Evolutionary conservation across 176 grass and related monocot genomes (phyloP), one percentile per base, ranked within the genome.

Genomic region (Musa itinerans): DNA sequence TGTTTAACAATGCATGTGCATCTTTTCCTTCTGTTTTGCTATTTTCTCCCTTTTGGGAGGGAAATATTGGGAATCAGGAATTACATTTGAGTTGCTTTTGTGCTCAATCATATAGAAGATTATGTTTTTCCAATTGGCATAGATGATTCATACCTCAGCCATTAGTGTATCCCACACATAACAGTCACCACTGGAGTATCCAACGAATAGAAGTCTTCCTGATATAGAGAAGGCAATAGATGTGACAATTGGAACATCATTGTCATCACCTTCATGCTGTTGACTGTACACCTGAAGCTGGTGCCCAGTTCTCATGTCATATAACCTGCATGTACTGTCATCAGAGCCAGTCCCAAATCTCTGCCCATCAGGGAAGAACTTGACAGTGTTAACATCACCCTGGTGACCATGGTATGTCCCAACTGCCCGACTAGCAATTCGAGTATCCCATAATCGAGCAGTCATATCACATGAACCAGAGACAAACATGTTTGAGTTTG

Each of bases 101-200:
- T 52, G 19, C 9, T 50, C 51, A 70, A 50, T 50, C 2, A 20
- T 70, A 9, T 8, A n/a, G 68, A 70, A 56, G 23, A 50, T 76
- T 23, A 53, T 11, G 53, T 12, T 63, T 68, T 25, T 74, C 56
- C 34, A 80, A 73, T 71, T 55, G 3, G 68, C 20, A 54, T 17
- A 67, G 62, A 43, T 43, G 68, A 34, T 70, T 17, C 51, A 78
- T 73, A 99, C 95, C 95, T 99, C 88, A 17, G 90, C 88, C 29
- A 99, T 75, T 73, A 99, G 91, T 57, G 90, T 99, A 76, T 99
- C 95, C 95, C 95, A 99, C 26, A 94, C 95, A 83, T 85, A 99
- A 79, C 95, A 99, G 79, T 94, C 88, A 70, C 90, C 95, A 76
- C 93, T 99, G 6, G 95, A 99, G 82, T 99, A 99, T 66, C 95